These are phyloP conservation scores for Juglanconis sp. DNA, from an alignment of 2,329 filamentous ascomycete species.

Conservation along the genomic window DNA sequence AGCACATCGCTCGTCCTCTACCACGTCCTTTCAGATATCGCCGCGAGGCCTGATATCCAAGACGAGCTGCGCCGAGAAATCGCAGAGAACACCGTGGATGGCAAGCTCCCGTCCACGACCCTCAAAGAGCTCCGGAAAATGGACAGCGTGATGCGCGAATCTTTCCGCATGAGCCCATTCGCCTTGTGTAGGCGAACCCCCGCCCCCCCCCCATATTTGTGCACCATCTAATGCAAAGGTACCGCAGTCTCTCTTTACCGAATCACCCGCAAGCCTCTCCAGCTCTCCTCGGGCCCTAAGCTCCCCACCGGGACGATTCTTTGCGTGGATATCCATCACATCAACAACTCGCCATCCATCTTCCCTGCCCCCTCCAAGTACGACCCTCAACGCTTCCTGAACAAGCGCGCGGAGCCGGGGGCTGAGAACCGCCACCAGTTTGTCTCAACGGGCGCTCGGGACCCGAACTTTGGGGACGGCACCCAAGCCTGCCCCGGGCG, in stretches of 20 bases:
- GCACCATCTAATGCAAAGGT: background rate
- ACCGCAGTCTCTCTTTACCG: constrained; percentile 20
- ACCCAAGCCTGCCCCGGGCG: constrained; percentile 25
- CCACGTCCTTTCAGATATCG: constrained; percentile 40
- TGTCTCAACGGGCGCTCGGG: constrained; percentile 19
- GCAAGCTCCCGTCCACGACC: constrained; percentile 18
- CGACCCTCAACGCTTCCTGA: constrained; percentile 21
- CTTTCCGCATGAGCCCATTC: constrained; percentile 16
- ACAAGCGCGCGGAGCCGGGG: constrained; percentile 18
- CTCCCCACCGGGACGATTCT: constrained; percentile 23
- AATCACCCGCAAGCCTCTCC: constrained; percentile 17
- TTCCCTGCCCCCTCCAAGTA: constrained; percentile 22
- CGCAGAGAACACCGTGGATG: constrained; percentile 27
- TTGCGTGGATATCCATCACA: constrained; percentile 22
- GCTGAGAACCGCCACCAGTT: constrained; percentile 22
- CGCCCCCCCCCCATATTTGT: background rate
- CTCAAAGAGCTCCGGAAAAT: constrained; percentile 23
- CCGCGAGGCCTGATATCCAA: constrained; percentile 38
- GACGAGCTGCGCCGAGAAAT: constrained; percentile 45
- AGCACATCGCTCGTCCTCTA: constrained; percentile 10
- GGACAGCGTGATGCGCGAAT: constrained; percentile 26
- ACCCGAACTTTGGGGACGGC: constrained; percentile 24
- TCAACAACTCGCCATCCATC: constrained; percentile 18
- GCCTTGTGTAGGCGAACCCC: background rate
- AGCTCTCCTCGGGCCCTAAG: constrained; percentile 22